These are phyloP conservation scores for Colletotrichum nymphaeae DNA, from an alignment of 2,329 filamentous ascomycete genomes.

Conservation along the genomic window DNA sequence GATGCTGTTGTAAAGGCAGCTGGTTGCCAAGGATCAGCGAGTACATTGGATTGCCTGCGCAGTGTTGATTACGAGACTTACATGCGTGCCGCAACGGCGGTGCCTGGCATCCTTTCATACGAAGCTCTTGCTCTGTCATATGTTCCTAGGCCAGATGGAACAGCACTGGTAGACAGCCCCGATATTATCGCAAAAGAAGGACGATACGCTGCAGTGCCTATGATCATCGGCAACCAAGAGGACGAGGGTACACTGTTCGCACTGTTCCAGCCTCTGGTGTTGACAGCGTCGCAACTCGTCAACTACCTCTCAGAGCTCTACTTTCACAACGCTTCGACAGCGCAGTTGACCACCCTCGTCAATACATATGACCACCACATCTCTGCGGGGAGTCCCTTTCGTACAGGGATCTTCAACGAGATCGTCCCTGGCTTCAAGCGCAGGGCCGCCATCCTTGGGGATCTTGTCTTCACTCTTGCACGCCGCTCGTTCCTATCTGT, in stretches of 20 bases:
- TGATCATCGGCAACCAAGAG: constrained; percentile 78
- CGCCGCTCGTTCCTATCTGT: constrained; percentile 72
- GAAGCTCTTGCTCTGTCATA: constrained; percentile 78
- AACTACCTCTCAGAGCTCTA: constrained; percentile 70
- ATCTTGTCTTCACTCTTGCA: constrained; percentile 79
- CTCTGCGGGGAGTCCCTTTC: constrained; percentile 76
- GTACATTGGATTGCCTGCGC: constrained; percentile 76
- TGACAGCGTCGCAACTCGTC: constrained; percentile 67
- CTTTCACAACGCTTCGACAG: constrained; percentile 67
- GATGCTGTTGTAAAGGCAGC: constrained; percentile 69
- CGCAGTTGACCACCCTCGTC: constrained; percentile 67
- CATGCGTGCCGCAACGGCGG: constrained; percentile 75
- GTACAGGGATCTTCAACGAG: constrained; percentile 75
- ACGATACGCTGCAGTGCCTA: constrained; percentile 60
- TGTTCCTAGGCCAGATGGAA: constrained; percentile 78
- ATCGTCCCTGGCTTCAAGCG: constrained; percentile 83
- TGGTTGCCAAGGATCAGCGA: constrained; percentile 67
- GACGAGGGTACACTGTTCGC: constrained; percentile 84
- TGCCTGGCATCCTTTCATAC: constrained; percentile 76
- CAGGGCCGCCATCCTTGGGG: constrained; percentile 79
- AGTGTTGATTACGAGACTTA: constrained; percentile 68
- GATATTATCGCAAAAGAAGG: constrained; percentile 66
- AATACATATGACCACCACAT: constrained; percentile 69
- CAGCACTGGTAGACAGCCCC: constrained; percentile 69
- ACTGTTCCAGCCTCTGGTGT: constrained; percentile 76